Percentiles rank a stretch among this genome's conserved stretches.
Conservation (phyloP, 1,284 basidiomycete species). For the Apiotrichum montevideense region DNA sequence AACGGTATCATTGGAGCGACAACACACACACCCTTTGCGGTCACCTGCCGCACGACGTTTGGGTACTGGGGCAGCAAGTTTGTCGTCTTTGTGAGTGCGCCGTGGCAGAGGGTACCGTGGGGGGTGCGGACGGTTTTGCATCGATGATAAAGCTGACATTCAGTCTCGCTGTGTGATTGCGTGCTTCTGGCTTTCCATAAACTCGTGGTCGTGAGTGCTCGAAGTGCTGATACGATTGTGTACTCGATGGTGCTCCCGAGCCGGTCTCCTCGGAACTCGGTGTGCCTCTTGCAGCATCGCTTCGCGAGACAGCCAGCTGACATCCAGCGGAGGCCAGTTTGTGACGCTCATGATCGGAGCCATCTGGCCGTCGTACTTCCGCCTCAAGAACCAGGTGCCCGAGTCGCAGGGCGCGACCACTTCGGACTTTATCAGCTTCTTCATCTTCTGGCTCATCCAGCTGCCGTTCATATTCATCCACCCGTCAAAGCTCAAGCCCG, state of each 20-base stretch:
- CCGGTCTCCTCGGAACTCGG: not conserved
- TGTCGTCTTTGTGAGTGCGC: conserved; percentile 46
- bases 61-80: conserved; percentile 58
- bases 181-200: conserved; percentile 69
- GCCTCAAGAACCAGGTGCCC: conserved; percentile 60
- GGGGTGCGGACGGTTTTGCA: not conserved
- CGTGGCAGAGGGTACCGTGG: not conserved
- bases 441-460: conserved; percentile 62
- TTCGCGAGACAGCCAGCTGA: not conserved
- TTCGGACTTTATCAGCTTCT: conserved; percentile 58
- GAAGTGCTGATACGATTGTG: conserved; percentile 3
- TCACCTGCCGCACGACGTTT: conserved; percentile 67
- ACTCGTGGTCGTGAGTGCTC: conserved; percentile 49
- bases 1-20: conserved; percentile 68
- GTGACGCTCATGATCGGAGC: conserved; percentile 60
- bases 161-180: conserved; percentile 61
- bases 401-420: conserved; percentile 60
- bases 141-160: not conserved
- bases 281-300: too few species aligned
- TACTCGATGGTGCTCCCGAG: not conserved
- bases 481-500: conserved; percentile 63
- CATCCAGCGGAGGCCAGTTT: conserved; percentile 25
- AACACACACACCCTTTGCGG: conserved; percentile 62
- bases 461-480: conserved; percentile 66
- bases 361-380: conserved; percentile 65